These are phyloP conservation scores for Glycine soja DNA, from an alignment of 306 rosid genomes.

Conservation along the genomic window DNA sequence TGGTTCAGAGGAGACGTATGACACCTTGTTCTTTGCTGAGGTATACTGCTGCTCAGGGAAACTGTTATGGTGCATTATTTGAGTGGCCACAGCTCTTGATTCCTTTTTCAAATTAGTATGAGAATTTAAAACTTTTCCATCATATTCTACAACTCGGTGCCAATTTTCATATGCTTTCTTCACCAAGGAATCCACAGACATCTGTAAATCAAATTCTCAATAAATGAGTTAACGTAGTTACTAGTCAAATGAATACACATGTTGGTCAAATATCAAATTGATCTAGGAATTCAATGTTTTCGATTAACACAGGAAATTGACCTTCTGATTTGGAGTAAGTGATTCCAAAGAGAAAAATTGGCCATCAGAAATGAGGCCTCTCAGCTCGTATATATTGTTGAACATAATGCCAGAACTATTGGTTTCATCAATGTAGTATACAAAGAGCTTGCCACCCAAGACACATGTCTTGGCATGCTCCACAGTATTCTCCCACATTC, in stretches of 20 bases:
- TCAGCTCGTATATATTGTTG: conserved; percentile 83
- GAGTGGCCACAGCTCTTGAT: conserved; percentile 46
- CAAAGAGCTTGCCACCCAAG: conserved; percentile 77
- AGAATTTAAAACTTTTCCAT: conserved; percentile 67
- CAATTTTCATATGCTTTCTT: conserved; percentile 88
- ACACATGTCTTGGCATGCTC: conserved; percentile 95
- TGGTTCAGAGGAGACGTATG: conserved; percentile 53
- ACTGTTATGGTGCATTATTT: conserved; percentile 41
- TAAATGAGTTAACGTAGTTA: conserved; percentile 30
- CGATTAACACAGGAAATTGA: conserved; percentile 33
- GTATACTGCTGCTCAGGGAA: conserved; percentile 50
- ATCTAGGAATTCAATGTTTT: neutral
- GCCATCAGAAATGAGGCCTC: conserved; percentile 75
- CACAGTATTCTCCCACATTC: conserved; percentile 93
- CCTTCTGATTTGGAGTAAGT: conserved; percentile 81
- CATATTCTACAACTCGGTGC: conserved; percentile 82
- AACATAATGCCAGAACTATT: conserved; percentile 69
- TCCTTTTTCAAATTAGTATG: conserved; percentile 48
- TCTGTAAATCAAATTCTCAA: conserved; percentile 55
- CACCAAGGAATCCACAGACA: conserved; percentile 79
- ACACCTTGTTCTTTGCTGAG: conserved; percentile 55
- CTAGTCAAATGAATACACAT: neutral
- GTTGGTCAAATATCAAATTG: conserved; percentile 10
- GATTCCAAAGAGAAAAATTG: conserved; percentile 78
- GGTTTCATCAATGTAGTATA: conserved; percentile 69